Percentiles rank a stretch among this genome's conserved stretches.
These are phyloP conservation scores for Hypocreales sp. DNA, from an alignment of 2,329 filamentous ascomycete genomes.

Conservation along the genomic window DNA sequence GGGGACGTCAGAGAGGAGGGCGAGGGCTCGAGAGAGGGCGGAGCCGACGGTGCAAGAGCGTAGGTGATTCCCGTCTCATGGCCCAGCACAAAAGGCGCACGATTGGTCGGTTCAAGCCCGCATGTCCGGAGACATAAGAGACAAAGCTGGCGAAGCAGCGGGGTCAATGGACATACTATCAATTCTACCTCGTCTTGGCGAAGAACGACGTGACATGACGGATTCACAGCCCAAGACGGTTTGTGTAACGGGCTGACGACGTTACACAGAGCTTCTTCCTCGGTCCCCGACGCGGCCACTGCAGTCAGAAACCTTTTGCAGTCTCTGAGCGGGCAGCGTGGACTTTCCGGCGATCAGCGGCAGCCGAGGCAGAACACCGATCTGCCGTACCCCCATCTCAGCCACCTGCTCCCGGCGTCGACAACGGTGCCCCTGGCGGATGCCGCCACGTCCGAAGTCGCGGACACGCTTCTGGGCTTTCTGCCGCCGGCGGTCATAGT, in stretches of 20 bases:
- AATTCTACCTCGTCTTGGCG: too few species aligned
- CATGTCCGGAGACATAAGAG: constrained; percentile 3
- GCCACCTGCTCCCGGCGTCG: constrained; percentile 66
- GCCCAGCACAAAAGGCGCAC: constrained; percentile 10
- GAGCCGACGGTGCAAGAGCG: constrained; percentile 96
- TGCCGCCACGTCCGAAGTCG: constrained; percentile 42
- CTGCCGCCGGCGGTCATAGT: constrained; percentile 68
- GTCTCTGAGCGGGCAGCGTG: constrained; percentile 50
- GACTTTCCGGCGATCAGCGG: constrained; percentile 20
- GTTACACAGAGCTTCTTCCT: too few species aligned
- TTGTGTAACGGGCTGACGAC: too few species aligned
- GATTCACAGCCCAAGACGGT: too few species aligned
- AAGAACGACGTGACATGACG: too few species aligned
- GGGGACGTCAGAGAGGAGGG: constrained; percentile 88
- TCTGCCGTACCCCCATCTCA: constrained; percentile 65
- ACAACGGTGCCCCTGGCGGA: constrained; percentile 68
- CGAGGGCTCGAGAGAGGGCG: constrained; percentile 74
- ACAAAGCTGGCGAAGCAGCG: constrained; percentile 4
- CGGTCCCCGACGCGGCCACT: constrained; percentile 52
- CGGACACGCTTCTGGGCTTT: constrained; percentile 62
- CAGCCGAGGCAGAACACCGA: constrained; percentile 19
- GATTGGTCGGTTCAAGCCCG: constrained; percentile 6
- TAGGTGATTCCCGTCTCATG: constrained; percentile 51
- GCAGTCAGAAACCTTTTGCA: constrained; percentile 80
- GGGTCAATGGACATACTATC: constrained; percentile 15